Evolutionary conservation across 2,329 filamentous ascomycete species (phyloP).

Genomic region (Aspergillus spinulosporus): DNA sequence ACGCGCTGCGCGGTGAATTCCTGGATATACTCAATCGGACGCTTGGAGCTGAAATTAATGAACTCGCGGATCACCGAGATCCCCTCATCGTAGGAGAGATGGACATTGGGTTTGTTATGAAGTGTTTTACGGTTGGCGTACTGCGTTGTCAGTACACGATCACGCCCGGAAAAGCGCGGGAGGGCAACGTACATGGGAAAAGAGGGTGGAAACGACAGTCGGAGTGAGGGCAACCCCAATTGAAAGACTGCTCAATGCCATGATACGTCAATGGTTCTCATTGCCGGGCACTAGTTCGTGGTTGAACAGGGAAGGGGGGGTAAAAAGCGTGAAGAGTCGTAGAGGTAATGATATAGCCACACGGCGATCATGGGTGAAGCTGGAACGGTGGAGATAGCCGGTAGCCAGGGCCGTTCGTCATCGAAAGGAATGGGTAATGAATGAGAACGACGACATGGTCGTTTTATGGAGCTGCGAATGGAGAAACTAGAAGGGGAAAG

Average conservation of each 20-base stretch:
- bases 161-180: neutral
- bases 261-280: slow-evolving; percentile 26
- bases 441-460: too few species aligned
- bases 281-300: neutral
- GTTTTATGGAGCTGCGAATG: neutral
- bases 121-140: slow-evolving; percentile 78
- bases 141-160: slow-evolving; percentile 45
- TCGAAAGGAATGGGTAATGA: neutral
- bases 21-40: slow-evolving; percentile 91
- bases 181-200: slow-evolving; percentile 71
- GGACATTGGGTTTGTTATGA: slow-evolving; percentile 77
- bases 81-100: slow-evolving; percentile 92
- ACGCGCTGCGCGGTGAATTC: slow-evolving; percentile 91
- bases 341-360: neutral
- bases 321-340: neutral
- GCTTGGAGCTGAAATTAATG: slow-evolving; percentile 77
- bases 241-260: slow-evolving; percentile 75
- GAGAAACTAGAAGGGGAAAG: neutral
- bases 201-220: slow-evolving; percentile 79
- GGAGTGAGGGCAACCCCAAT: slow-evolving; percentile 84
- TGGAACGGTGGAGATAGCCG: slow-evolving; percentile 2
- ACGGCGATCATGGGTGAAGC: slow-evolving; percentile 1
- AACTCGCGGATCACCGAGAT: slow-evolving; percentile 85
- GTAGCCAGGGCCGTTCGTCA: slow-evolving; percentile 1
- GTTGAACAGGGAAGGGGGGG: neutral